Evolutionary conservation across 257 asterid genomes (phyloP).

Genomic region (Solanum sejunctum): DNA sequence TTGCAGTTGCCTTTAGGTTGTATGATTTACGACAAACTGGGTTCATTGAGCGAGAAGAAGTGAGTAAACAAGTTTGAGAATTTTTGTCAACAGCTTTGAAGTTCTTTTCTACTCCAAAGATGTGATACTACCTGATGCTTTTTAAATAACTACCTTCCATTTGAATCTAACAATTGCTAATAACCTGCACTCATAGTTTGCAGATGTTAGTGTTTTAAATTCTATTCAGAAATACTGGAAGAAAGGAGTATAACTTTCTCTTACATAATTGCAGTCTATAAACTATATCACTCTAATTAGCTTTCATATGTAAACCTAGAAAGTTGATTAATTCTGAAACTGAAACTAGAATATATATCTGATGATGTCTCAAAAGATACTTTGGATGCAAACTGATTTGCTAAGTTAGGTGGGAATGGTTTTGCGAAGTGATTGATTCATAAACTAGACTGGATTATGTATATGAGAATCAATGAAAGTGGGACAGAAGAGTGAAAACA

Average conservation of each 20-base stretch:
- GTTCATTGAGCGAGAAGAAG: slow-evolving; percentile 40
- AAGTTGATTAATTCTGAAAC: neutral
- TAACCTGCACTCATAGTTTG: neutral
- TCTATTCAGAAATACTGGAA: neutral
- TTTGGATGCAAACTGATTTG: neutral
- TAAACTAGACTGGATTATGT: neutral
- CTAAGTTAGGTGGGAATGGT: neutral
- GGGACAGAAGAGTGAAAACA: neutral
- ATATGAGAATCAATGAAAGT: neutral
- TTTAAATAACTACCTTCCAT: neutral
- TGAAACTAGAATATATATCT: neutral
- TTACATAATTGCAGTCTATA: neutral
- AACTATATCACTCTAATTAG: neutral
- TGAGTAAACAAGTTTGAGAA: slow-evolving; percentile 1
- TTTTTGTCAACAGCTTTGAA: neutral
- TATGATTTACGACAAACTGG: slow-evolving; percentile 38
- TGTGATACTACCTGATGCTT: neutral
- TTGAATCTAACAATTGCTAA: neutral
- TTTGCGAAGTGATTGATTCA: neutral
- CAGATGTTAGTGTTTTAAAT: neutral
- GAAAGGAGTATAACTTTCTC: neutral
- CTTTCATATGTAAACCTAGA: neutral
- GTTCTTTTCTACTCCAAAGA: neutral
- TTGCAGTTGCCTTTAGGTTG: slow-evolving; percentile 33
- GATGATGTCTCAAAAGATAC: neutral